A percentile compares a stretch with the other conserved stretches of the same genome.
phyloP scores from a whole-genome alignment of 2,329 filamentous ascomycete species.

The Phialocephala subalpina region DNA sequence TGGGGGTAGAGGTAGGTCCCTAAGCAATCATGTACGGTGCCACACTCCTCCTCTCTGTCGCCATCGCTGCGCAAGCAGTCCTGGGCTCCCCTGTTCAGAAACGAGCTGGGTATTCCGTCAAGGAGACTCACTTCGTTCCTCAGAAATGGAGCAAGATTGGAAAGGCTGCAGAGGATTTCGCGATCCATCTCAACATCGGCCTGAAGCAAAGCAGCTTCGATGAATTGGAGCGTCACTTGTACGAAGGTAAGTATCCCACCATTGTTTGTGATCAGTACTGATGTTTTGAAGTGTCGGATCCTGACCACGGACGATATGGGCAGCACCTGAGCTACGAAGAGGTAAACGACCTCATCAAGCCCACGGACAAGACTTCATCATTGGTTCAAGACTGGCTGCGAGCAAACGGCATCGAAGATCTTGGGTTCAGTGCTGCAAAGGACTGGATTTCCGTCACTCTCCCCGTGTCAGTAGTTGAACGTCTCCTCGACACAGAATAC shows the following conservation, averaged over 20 bases:
- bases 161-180: slow-evolving; percentile 54
- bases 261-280: not conserved
- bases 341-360: slow-evolving; percentile 60
- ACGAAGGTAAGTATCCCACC: slow-evolving; percentile 50
- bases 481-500: slow-evolving; percentile 60
- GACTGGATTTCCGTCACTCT: slow-evolving; percentile 64
- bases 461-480: slow-evolving; percentile 58
- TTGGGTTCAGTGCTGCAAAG: slow-evolving; percentile 58
- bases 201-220: slow-evolving; percentile 63
- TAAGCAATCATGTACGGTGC: slow-evolving; percentile 31
- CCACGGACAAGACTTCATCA: slow-evolving; percentile 57
- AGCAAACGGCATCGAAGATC: slow-evolving; percentile 56
- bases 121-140: slow-evolving; percentile 63
- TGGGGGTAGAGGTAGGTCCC: too few relatives aligned
- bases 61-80: slow-evolving; percentile 10
- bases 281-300: slow-evolving; percentile 54
- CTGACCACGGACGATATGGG: slow-evolving; percentile 60
- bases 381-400: slow-evolving; percentile 63
- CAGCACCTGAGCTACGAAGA: slow-evolving; percentile 58
- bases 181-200: slow-evolving; percentile 62
- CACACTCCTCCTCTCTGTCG: not conserved
- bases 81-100: slow-evolving; percentile 43
- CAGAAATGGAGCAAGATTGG: slow-evolving; percentile 56
- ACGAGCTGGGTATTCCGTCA: slow-evolving; percentile 56
- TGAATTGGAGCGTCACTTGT: slow-evolving; percentile 61